Evolutionary conservation across 352 stramenopile species (phyloP), one percentile per base, ranked within the genome.

Genomic region (Pythium aquatile): DNA sequence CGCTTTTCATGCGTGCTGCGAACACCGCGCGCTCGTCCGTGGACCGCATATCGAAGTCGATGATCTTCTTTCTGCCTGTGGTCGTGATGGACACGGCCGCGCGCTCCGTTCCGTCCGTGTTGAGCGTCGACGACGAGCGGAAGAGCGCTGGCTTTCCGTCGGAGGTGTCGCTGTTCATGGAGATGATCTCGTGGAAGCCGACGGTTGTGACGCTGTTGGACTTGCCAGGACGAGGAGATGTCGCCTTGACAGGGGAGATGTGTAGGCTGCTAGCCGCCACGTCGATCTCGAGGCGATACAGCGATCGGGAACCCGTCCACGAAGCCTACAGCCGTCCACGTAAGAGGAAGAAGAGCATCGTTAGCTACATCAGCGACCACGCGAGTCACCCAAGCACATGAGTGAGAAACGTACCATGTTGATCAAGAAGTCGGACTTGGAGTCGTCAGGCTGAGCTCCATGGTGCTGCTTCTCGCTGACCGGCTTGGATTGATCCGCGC

Each of bases 1-100:
- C 17, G 37, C 33, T 49, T 48, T 65, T 39, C 20, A 72, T 48
- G 48, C 55, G 66, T 10, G 47, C 16, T n/a, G 35, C 55, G 55
- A 83, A 75, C 20, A 69, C 73, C 30, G 72, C 32, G 46, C 77
- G 73, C 28, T 86, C 77, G 13, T 68, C 55, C 29, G 53, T 40
- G 28, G 73, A 81, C 54, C 72, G 68, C 77, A 86, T 83, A 26
- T 81, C 74, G 30, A 84, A 62, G 64, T 83, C 72, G 39, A 75
- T 49, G 32, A 39, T 61, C 65, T 85, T 81, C 47, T 70, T 70
- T 6, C n/a, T 7, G 8, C 37, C 17, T 11, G 53, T 35, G 28
- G 60, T 58, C 47, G 72, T 71, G 26, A 63, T 30, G 13, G 63
- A 29, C n/a, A 83, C 60, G 5, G 55, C 72, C 54, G 58, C 66